Conservation (phyloP, 2,329 filamentous ascomycete species). For the Macrophomina pseudophaseolina region DNA sequence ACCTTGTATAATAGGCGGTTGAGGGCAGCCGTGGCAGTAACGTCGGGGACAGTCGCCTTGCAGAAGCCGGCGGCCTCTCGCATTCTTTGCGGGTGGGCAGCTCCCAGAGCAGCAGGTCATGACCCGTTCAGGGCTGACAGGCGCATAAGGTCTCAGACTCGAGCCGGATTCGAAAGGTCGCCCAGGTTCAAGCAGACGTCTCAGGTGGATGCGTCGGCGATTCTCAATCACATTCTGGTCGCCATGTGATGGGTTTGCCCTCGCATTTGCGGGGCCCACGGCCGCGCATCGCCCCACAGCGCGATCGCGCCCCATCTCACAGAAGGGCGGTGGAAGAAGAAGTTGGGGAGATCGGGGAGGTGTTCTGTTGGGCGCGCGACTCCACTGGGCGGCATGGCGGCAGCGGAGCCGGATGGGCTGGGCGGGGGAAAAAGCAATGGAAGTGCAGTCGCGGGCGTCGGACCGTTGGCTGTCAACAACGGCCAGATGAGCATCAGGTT, state of each 20-base stretch:
- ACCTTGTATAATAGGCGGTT: too few species aligned
- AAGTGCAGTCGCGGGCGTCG: background rate
- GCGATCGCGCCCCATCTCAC: slow-evolving; percentile 12
- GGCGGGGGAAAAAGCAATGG: slow-evolving; percentile 6
- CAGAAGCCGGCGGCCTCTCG: slow-evolving; percentile 9
- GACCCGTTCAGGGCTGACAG: slow-evolving; percentile 13
- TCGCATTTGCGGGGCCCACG: slow-evolving; percentile 21
- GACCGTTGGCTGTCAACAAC: slow-evolving; percentile 24
- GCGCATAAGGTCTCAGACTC: slow-evolving; percentile 20
- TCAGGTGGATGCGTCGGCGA: background rate
- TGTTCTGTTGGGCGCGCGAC: background rate
- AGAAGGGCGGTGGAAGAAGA: slow-evolving; percentile 4
- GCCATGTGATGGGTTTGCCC: slow-evolving; percentile 18
- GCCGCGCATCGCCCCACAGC: slow-evolving; percentile 19
- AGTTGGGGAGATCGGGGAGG: slow-evolving; percentile 2
- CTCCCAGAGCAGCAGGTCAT: slow-evolving; percentile 11
- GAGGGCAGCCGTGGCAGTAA: background rate
- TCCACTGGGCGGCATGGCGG: slow-evolving; percentile 9
- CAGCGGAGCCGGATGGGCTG: slow-evolving; percentile 2
- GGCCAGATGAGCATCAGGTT: background rate
- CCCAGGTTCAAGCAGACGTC: background rate
- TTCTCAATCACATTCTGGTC: slow-evolving; percentile 23
- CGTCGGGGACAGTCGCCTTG: slow-evolving; percentile 16
- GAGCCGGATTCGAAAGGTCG: slow-evolving; percentile 2
- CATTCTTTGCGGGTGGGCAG: slow-evolving; percentile 14